phyloP scores from a whole-genome alignment of 768 basidiomycete genomes.

The Rossbeevera mucosa region DNA sequence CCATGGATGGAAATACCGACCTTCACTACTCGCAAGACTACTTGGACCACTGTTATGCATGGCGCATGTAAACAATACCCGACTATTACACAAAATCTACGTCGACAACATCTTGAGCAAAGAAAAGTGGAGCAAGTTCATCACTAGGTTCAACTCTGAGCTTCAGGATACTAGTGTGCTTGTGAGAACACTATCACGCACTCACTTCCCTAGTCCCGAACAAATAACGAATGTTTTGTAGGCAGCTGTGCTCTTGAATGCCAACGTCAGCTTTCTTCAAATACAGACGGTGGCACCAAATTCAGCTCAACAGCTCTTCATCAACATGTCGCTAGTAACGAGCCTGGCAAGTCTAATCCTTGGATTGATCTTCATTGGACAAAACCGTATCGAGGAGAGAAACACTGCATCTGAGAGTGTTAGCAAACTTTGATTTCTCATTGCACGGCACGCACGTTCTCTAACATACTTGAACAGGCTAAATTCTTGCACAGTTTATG shows the following conservation, averaged over 20 bases:
- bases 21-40: constrained; percentile 34
- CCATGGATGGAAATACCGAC: constrained; percentile 20
- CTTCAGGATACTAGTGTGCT: constrained; percentile 51
- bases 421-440: no score
- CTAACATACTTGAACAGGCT: constrained; percentile 10
- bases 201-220: neutral
- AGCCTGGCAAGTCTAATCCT: constrained; percentile 42
- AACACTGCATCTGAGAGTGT: constrained; percentile 34
- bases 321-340: constrained; percentile 41
- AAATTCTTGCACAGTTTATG: constrained; percentile 15
- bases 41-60: constrained; percentile 44
- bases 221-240: constrained; percentile 15
- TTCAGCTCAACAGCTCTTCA: constrained; percentile 35
- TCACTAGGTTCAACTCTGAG: constrained; percentile 42
- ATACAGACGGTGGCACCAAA: constrained; percentile 26
- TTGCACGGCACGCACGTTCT: no score
- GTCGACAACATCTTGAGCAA: constrained; percentile 42
- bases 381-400: constrained; percentile 33
- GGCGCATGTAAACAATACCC: constrained; percentile 44
- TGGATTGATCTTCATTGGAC: constrained; percentile 39
- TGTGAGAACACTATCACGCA: constrained; percentile 33
- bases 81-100: constrained; percentile 44
- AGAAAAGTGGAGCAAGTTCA: constrained; percentile 41
- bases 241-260: constrained; percentile 55
- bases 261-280: constrained; percentile 56